Percentiles rank a stretch among this genome's conserved stretches.
Evolutionary conservation across 352 stramenopile genomes (phyloP).

Genomic region (Aphanomyces cochlioides): DNA sequence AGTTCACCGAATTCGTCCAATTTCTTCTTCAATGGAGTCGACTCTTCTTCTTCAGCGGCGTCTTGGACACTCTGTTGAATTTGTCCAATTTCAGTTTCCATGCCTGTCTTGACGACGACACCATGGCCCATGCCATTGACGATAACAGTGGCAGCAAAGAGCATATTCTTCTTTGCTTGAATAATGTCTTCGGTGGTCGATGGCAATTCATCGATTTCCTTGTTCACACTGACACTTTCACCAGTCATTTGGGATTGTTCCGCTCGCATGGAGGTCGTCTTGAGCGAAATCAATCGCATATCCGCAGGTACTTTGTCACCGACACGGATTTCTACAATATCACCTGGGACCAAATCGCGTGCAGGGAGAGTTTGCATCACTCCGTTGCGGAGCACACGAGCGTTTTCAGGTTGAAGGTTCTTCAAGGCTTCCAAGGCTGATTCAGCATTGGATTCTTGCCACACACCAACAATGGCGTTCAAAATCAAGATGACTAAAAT

Average conservation of each 20-base stretch:
- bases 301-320: slow-evolving; percentile 98
- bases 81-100: slow-evolving; percentile 99
- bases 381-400: slow-evolving; percentile 83
- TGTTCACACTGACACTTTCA: slow-evolving; percentile 92
- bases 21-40: slow-evolving; percentile 97
- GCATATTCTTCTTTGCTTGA: slow-evolving; percentile 94
- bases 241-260: slow-evolving; percentile 97
- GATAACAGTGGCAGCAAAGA: slow-evolving; percentile 97
- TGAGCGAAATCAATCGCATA: slow-evolving; percentile 92
- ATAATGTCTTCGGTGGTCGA: slow-evolving; percentile 72
- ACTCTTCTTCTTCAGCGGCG: slow-evolving; percentile 90
- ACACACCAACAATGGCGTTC: slow-evolving; percentile 96
- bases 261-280: slow-evolving; percentile 91
- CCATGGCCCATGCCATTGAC: slow-evolving; percentile 91
- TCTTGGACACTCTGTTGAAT: slow-evolving; percentile 92
- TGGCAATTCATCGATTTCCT: slow-evolving; percentile 79
- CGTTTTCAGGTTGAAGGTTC: slow-evolving; percentile 92
- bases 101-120: slow-evolving; percentile 94
- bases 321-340: slow-evolving; percentile 95
- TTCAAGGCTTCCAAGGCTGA: slow-evolving; percentile 94
- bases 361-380: slow-evolving; percentile 82
- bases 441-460: slow-evolving; percentile 93
- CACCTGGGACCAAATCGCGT: slow-evolving; percentile 93
- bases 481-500: slow-evolving; percentile 96
- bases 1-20: slow-evolving; percentile 98